These are phyloP conservation scores for Plantago rigida DNA, from an alignment of 305 asterid species.

Conservation along the genomic window DNA sequence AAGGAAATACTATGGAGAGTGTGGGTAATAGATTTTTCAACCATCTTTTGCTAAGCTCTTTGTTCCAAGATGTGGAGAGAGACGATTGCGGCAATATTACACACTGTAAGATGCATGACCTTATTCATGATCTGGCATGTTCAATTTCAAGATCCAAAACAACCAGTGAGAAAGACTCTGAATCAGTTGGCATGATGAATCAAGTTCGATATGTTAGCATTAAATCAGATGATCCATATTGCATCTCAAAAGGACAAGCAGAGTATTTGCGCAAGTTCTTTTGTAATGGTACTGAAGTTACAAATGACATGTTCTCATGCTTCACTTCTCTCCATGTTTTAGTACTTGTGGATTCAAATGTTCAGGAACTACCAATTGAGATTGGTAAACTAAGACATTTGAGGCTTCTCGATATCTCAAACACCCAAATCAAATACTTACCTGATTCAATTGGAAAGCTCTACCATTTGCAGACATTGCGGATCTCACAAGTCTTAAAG, in stretches of 20 bases:
- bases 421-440: neutral
- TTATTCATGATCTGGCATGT: conserved; percentile 30
- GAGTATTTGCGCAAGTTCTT: neutral
- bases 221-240: neutral
- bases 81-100: conserved; percentile 1
- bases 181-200: neutral
- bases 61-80: conserved; percentile 20
- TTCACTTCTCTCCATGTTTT: conserved; percentile 15
- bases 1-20: conserved; percentile 8
- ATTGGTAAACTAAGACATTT: conserved; percentile 15
- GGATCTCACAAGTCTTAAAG: accelerated
- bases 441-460: conserved; percentile 15
- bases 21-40: conserved; percentile 22
- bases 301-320: neutral
- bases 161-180: neutral
- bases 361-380: neutral
- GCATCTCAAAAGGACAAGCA: neutral
- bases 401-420: conserved; percentile 21
- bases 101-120: conserved; percentile 32
- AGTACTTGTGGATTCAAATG: neutral
- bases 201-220: conserved; percentile 6
- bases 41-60: conserved; percentile 22
- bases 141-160: neutral
- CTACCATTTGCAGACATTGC: conserved; percentile 27
- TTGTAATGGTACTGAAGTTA: neutral